A percentile compares a stretch with the other conserved stretches of the same genome.
phyloP scores from a whole-genome alignment of 768 basidiomycete species.

The Ramaria rubella region DNA sequence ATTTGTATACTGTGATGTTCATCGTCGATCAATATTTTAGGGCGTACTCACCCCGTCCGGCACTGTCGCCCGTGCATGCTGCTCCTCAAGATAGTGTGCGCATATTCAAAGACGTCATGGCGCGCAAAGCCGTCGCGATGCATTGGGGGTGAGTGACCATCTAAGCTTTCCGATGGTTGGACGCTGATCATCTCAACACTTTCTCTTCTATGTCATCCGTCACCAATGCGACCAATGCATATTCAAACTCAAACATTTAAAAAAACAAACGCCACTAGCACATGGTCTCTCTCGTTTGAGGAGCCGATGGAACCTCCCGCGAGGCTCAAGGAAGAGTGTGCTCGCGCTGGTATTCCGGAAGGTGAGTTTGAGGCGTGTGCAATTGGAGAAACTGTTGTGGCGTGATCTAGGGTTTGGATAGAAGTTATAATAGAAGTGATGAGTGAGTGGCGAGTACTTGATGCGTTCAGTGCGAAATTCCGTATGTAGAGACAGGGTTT shows the following conservation, averaged over 20 bases:
- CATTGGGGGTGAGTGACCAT: constrained; percentile 67
- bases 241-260: too few relatives aligned
- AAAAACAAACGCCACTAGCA: constrained; percentile 28
- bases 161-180: too few relatives aligned
- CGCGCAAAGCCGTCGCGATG: constrained; percentile 58
- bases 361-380: constrained; percentile 50
- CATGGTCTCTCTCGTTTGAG: constrained; percentile 48
- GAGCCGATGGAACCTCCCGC: constrained; percentile 56
- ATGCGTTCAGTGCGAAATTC: too few relatives aligned
- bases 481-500: too few relatives aligned
- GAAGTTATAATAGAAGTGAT: too few relatives aligned
- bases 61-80: constrained; percentile 57
- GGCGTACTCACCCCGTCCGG: constrained; percentile 49
- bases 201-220: too few relatives aligned
- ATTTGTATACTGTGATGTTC: too few relatives aligned
- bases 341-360: constrained; percentile 44
- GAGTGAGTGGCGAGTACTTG: too few relatives aligned
- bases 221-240: background rate
- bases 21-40: constrained; percentile 27
- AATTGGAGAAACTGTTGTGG: constrained; percentile 63
- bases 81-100: constrained; percentile 62
- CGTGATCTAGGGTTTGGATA: too few relatives aligned
- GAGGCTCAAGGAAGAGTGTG: constrained; percentile 45
- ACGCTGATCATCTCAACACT: too few relatives aligned
- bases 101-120: constrained; percentile 56